These are phyloP conservation scores for Penicillium sumatraense DNA, from an alignment of 2,329 filamentous ascomycete species.

Conservation along the genomic window DNA sequence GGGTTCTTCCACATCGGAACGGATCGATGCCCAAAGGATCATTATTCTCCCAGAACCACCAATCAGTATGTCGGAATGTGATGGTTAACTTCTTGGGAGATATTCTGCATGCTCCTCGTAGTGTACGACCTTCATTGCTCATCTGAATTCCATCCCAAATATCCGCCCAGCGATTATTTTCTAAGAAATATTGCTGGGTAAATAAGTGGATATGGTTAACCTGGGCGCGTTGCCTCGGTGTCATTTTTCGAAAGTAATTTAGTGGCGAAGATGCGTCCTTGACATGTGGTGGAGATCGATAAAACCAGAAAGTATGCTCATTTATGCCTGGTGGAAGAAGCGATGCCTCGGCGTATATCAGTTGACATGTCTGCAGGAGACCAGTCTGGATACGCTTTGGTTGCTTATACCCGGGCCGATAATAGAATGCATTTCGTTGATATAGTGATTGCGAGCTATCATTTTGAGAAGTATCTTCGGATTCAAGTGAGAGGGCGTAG, in stretches of 20 bases:
- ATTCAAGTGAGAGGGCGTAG: conserved; percentile 10
- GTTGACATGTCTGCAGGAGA: conserved; percentile 44
- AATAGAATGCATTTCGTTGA: conserved; percentile 27
- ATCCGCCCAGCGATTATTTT: conserved; percentile 10
- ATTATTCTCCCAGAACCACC: conserved; percentile 34
- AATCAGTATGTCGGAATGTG: conserved; percentile 34
- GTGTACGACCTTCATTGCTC: background rate
- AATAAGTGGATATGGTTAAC: conserved; percentile 31
- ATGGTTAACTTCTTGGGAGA: conserved; percentile 25
- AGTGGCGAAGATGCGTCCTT: conserved; percentile 13
- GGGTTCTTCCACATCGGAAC: conserved; percentile 19
- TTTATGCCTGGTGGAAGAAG: conserved; percentile 38
- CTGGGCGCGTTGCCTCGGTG: conserved; percentile 21
- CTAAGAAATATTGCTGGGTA: conserved; percentile 32
- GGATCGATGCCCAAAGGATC: conserved; percentile 34
- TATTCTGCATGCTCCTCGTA: conserved; percentile 14
- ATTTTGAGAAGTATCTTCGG: background rate
- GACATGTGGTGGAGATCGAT: conserved; percentile 25
- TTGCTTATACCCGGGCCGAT: conserved; percentile 37
- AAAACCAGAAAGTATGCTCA: conserved; percentile 36
- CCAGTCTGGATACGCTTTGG: conserved; percentile 32
- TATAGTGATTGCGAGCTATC: conserved; percentile 15
- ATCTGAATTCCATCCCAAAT: conserved; percentile 4
- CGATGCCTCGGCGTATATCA: conserved; percentile 44
- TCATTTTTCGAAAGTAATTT: conserved; percentile 25